These are phyloP conservation scores for Diutina siamensis DNA, from an alignment of 1,139 yeast genomes.

Conservation along the genomic window DNA sequence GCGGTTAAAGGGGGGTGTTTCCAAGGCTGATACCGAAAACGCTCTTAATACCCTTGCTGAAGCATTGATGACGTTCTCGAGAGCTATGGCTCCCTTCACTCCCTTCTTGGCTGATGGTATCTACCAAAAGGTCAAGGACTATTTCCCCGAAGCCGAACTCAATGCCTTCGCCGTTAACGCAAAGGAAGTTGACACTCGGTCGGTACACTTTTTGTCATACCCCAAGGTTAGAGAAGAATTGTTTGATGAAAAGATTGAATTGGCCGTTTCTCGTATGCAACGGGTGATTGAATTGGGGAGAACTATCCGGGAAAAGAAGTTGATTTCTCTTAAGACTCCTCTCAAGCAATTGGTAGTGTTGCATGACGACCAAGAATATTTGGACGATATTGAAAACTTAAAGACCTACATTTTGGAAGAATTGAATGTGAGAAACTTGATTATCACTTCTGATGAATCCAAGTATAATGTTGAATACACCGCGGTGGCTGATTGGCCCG, in stretches of 20 bases:
- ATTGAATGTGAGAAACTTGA: conserved; percentile 78
- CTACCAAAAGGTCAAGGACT: conserved; percentile 61
- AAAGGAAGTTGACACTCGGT: conserved; percentile 43
- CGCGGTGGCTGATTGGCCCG: conserved; percentile 98
- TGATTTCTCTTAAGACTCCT: conserved; percentile 90
- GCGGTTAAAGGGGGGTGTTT: conserved; percentile 92
- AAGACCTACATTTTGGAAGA: conserved; percentile 78
- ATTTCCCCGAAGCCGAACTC: conserved; percentile 45
- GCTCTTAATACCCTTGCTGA: conserved; percentile 88
- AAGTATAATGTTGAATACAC: conserved; percentile 85
- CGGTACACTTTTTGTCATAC: conserved; percentile 86
- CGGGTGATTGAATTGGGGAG: conserved; percentile 94
- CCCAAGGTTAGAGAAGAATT: conserved; percentile 80
- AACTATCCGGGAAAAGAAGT: conserved; percentile 91
- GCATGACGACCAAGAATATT: conserved; percentile 65
- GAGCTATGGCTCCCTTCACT: conserved; percentile 99
- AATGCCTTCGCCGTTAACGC: conserved; percentile 30
- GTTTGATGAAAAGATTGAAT: conserved; percentile 66
- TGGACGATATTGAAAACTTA: conserved; percentile 69
- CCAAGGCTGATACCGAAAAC: conserved; percentile 67
- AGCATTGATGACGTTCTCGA: conserved; percentile 74
- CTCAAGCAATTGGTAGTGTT: conserved; percentile 78
- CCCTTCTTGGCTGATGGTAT: conserved; percentile 91
- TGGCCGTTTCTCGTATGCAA: conserved; percentile 93
- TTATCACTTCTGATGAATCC: conserved; percentile 84